Percentiles rank a stretch among this genome's conserved stretches.
Evolutionary conservation across 2,329 filamentous ascomycete species (phyloP).

Genomic region (Elsinoe ampelina): DNA sequence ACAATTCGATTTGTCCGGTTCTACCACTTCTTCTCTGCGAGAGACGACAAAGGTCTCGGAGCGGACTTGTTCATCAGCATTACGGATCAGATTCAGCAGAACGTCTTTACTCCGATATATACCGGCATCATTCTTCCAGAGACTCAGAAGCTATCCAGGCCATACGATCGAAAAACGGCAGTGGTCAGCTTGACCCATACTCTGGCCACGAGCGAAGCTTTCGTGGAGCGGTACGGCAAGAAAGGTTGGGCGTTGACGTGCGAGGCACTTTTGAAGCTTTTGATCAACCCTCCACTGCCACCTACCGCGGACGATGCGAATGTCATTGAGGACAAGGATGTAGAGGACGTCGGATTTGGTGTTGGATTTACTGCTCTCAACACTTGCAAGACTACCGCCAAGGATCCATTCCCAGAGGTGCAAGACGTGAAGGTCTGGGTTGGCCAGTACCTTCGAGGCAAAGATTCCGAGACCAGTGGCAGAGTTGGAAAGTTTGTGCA

Average conservation of each 20-base stretch:
- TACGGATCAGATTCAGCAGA: slow-evolving; percentile 70
- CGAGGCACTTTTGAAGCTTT: slow-evolving; percentile 75
- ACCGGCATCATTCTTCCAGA: slow-evolving; percentile 76
- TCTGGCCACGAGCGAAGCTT: slow-evolving; percentile 73
- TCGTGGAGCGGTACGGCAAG: slow-evolving; percentile 58
- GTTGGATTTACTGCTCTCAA: slow-evolving; percentile 90
- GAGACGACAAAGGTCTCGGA: slow-evolving; percentile 71
- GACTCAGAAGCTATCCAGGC: slow-evolving; percentile 78
- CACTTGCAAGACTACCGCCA: slow-evolving; percentile 66
- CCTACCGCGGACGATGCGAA: slow-evolving; percentile 58
- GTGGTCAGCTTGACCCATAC: slow-evolving; percentile 92
- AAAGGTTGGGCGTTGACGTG: slow-evolving; percentile 90
- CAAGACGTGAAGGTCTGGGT: slow-evolving; percentile 75
- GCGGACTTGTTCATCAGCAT: slow-evolving; percentile 84
- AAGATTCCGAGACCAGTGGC: slow-evolving; percentile 64
- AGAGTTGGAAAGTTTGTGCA: slow-evolving; percentile 61
- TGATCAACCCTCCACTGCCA: slow-evolving; percentile 76
- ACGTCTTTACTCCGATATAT: slow-evolving; percentile 78
- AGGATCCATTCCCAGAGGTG: slow-evolving; percentile 81
- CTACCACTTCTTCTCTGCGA: slow-evolving; percentile 83
- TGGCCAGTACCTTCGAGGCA: slow-evolving; percentile 65
- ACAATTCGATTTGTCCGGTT: slow-evolving; percentile 83
- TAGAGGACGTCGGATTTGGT: slow-evolving; percentile 91
- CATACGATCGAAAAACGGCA: slow-evolving; percentile 84
- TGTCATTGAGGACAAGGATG: slow-evolving; percentile 74